phyloP scores from a whole-genome alignment of 306 rosid genomes.

The Cucurbita ficifolia region DNA sequence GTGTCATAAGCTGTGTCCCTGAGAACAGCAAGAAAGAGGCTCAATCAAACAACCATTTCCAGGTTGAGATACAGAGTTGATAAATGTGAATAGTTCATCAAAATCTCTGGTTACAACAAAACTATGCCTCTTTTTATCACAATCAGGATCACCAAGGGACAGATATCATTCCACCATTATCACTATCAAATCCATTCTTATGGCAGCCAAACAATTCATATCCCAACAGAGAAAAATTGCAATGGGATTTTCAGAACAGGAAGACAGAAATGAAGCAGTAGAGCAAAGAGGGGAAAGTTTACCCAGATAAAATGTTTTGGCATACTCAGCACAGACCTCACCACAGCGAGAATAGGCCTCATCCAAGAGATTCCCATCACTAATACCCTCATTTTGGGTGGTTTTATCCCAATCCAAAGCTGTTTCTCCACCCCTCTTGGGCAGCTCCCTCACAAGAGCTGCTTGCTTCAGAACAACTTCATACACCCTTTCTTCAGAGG shows the following conservation, averaged over 20 bases:
- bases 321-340: constrained; percentile 92
- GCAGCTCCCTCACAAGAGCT: constrained; percentile 44
- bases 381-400: constrained; percentile 21
- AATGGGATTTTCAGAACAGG: not conserved
- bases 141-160: not conserved
- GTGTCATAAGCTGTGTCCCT: constrained; percentile 94
- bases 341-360: constrained; percentile 81
- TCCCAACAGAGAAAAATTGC: not conserved
- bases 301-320: constrained; percentile 91
- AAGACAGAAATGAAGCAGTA: not conserved
- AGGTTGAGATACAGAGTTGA: not conserved
- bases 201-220: not conserved
- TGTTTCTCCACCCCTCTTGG: constrained; percentile 12
- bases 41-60: constrained; percentile 1
- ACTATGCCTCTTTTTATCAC: not conserved
- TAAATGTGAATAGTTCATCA: not conserved
- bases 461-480: constrained; percentile 88
- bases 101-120: not conserved
- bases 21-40: not conserved
- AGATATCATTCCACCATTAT: not conserved
- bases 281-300: not conserved
- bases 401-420: constrained; percentile 18
- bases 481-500: constrained; percentile 81
- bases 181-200: not conserved
- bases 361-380: constrained; percentile 42